Evolutionary conservation across 2,329 filamentous ascomycete genomes (phyloP).

Genomic region (Conoideocrella luteorostrata): DNA sequence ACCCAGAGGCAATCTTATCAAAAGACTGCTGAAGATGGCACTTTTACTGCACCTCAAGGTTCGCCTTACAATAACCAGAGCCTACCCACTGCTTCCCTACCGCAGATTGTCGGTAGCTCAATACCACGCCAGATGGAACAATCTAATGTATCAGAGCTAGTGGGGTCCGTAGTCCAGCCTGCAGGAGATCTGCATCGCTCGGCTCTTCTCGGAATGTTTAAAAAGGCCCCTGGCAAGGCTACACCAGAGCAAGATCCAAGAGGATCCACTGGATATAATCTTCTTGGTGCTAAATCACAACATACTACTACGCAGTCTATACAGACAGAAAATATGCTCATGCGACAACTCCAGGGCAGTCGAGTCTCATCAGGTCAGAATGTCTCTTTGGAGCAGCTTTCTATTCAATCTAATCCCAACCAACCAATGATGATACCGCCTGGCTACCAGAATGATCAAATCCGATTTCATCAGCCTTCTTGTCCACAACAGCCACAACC

Average conservation of each 20-base stretch:
- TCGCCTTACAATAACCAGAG: neutral
- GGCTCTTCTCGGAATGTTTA: constrained; percentile 49
- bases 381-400: constrained; percentile 16
- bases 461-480: constrained; percentile 11
- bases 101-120: neutral
- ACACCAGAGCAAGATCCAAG: neutral
- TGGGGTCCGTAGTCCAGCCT: constrained; percentile 18
- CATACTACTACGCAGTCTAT: neutral
- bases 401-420: constrained; percentile 12
- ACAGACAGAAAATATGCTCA: neutral
- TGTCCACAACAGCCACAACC: constrained; percentile 6
- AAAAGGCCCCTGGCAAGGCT: constrained; percentile 24
- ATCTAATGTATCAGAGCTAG: constrained; percentile 20
- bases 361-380: neutral
- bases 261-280: neutral
- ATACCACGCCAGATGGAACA: neutral
- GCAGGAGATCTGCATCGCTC: constrained; percentile 34
- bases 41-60: constrained; percentile 1
- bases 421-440: constrained; percentile 13
- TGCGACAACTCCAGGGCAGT: constrained; percentile 3
- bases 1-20: neutral
- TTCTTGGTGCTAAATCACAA: neutral
- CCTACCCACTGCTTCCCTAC: neutral
- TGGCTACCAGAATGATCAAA: neutral
- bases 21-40: too few relatives aligned